Evolutionary conservation across 257 asterid species (phyloP), one percentile per base, ranked within the genome.

Genomic region (Voacanga thouarsii): DNA sequence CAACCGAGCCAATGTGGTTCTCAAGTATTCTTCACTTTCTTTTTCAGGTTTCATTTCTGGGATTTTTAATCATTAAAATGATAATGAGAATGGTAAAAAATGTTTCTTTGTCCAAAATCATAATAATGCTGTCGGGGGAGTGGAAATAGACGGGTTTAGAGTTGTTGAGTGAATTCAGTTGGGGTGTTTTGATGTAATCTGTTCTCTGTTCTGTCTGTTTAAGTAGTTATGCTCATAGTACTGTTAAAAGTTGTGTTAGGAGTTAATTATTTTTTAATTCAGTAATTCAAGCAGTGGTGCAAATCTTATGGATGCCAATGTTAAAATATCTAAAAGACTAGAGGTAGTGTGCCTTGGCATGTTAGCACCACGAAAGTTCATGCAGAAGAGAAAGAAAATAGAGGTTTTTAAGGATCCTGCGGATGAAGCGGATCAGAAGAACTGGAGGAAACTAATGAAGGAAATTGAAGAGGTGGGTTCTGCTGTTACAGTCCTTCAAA

Each of bases 361-460:
- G 97, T 75, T 96, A 81, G 85, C 95, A 26, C 99, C 99, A 12
- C 87, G 99, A 78, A 96, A 96, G 85, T 96, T 96, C 87, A 84
- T 92, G 97, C 99, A 90, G 78, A 93, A 66, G 91, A 89, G 97
- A 86, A 93, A 78, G 90, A 96, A 93, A 83, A 86, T 88, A 23
- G 98, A 93, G 90, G 83, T 84, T 84, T 96, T 92, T 61, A 92
- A 84, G 84, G 92, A 91, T 78, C 90, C 89, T 18, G 91, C 78
- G 30, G 97, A 96, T 69, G 97, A 93, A 80, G 89, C 88, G 1
- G 92, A 96, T 66, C 97, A 96, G 87, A 93, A 71, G 85, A 93
- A 83, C 33, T 96, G 98, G 98, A 90, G 98, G 84, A 92, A 85
- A 80, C 30, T 93, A 70, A 96, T 96, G 98, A 87, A 85, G 37